Evolutionary conservation across 805 yeast species (phyloP).

Genomic region (Lachancea sp.): DNA sequence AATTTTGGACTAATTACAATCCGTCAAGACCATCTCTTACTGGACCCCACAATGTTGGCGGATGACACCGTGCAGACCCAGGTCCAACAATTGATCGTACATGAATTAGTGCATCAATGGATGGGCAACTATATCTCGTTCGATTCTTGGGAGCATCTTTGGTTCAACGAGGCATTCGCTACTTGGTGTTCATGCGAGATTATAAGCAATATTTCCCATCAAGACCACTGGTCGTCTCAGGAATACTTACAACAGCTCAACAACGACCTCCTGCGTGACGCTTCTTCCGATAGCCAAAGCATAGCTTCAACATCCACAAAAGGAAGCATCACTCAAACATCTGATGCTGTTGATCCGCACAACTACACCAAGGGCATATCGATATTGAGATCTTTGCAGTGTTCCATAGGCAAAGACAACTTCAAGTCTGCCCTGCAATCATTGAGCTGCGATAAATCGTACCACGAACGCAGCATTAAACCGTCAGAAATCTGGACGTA

Average conservation of each 20-base stretch:
- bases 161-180: slow-evolving; percentile 77
- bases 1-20: slow-evolving; percentile 67
- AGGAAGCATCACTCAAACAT: slow-evolving; percentile 15
- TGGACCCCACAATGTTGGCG: slow-evolving; percentile 32
- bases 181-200: slow-evolving; percentile 58
- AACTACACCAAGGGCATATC: slow-evolving; percentile 30
- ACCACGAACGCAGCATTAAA: slow-evolving; percentile 19
- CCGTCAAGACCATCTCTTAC: slow-evolving; percentile 44
- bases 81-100: slow-evolving; percentile 54
- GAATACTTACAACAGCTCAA: slow-evolving; percentile 22
- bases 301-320: slow-evolving; percentile 15
- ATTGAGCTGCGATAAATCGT: slow-evolving; percentile 14
- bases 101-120: slow-evolving; percentile 78
- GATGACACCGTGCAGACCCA: slow-evolving; percentile 26
- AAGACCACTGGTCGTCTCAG: slow-evolving; percentile 21
- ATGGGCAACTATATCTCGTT: slow-evolving; percentile 63
- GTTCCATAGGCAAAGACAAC: slow-evolving; percentile 18
- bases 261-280: slow-evolving; percentile 15
- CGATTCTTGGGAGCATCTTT: slow-evolving; percentile 59
- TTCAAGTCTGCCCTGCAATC: slow-evolving; percentile 17
- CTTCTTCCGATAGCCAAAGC: slow-evolving; percentile 11
- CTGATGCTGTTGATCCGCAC: slow-evolving; percentile 28
- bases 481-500: slow-evolving; percentile 29
- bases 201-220: slow-evolving; percentile 28
- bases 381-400: slow-evolving; percentile 25